Conservation (phyloP, 164 flowering plant species). For the Platanus orientalis region DNA sequence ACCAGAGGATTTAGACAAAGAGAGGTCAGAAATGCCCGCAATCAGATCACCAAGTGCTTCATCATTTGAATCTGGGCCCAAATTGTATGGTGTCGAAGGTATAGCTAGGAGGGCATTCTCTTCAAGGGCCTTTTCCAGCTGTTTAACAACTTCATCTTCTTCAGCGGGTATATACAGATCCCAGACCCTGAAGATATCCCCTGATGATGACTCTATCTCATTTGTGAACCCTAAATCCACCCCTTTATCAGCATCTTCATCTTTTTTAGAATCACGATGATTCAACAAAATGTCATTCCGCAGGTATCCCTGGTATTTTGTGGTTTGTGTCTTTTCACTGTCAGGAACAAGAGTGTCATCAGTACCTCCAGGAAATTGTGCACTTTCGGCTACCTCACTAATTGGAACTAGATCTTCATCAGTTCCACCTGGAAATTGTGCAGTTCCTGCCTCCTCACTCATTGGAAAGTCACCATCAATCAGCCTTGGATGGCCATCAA, state of each 20-base stretch:
- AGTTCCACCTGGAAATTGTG: neutral
- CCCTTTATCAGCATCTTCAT: conserved; percentile 15
- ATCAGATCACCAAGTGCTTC: conserved; percentile 36
- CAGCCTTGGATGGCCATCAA: neutral
- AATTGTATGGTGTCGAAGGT: conserved; percentile 16
- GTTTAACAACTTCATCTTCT: conserved; percentile 42
- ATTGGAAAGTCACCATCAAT: neutral
- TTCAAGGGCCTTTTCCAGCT: conserved; percentile 38
- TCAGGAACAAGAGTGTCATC: neutral
- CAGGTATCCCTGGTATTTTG: conserved; percentile 4
- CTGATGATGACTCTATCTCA: conserved; percentile 27
- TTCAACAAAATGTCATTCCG: conserved; percentile 22
- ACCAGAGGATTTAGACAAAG: conserved; percentile 20
- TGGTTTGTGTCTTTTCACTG: conserved; percentile 4
- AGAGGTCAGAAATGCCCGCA: conserved; percentile 46
- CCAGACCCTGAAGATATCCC: conserved; percentile 67
- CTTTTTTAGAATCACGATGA: conserved; percentile 1
- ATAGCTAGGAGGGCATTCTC: conserved; percentile 14
- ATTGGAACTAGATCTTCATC: neutral
- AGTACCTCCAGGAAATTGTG: neutral
- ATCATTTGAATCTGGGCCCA: conserved; percentile 7
- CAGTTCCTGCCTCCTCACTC: conserved; percentile 14
- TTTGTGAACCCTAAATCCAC: conserved; percentile 13
- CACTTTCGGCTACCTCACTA: neutral
- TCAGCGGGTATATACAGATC: conserved; percentile 40